These are phyloP conservation scores for Ceratobasidium sp. DNA, from an alignment of 1,284 basidiomycete species.

Conservation along the genomic window DNA sequence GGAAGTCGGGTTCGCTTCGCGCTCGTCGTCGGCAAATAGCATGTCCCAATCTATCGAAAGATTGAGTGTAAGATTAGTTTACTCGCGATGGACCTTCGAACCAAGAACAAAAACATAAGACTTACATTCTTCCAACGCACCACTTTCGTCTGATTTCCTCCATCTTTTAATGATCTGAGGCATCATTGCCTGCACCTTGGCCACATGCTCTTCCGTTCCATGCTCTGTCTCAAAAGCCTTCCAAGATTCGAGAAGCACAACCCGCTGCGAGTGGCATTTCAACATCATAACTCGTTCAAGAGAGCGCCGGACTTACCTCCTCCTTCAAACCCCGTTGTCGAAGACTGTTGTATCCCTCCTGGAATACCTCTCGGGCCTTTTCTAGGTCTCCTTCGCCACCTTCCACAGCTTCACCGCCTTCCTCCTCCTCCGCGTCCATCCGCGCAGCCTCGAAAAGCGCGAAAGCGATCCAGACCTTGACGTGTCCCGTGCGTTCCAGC, in stretches of 20 bases:
- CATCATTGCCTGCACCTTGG: constrained; percentile 89
- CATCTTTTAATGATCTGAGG: constrained; percentile 91
- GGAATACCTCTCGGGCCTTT: constrained; percentile 82
- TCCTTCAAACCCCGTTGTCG: constrained; percentile 86
- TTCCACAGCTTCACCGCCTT: constrained; percentile 71
- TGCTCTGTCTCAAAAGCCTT: constrained; percentile 89
- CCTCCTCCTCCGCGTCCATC: constrained; percentile 79
- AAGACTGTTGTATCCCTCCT: constrained; percentile 88
- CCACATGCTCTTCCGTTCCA: constrained; percentile 77
- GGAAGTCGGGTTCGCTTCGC: constrained; percentile 89
- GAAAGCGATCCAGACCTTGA: constrained; percentile 92
- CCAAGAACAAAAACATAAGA: constrained; percentile 46
- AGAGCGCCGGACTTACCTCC: constrained; percentile 70
- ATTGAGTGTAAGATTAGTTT: constrained; percentile 25
- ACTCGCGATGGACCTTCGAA: not conserved
- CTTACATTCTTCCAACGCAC: constrained; percentile 86
- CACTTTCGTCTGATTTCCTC: constrained; percentile 84
- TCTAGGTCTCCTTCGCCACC: constrained; percentile 78
- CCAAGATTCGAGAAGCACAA: constrained; percentile 92
- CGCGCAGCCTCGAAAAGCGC: constrained; percentile 81
- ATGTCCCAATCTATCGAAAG: constrained; percentile 85
- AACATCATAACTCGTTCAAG: constrained; percentile 7
- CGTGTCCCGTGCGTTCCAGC: constrained; percentile 89
- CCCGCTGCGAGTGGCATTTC: constrained; percentile 69
- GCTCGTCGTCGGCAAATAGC: constrained; percentile 94